Conservation (phyloP, 108 stramenopile genomes). For the Conticribra guillardii region DNA sequence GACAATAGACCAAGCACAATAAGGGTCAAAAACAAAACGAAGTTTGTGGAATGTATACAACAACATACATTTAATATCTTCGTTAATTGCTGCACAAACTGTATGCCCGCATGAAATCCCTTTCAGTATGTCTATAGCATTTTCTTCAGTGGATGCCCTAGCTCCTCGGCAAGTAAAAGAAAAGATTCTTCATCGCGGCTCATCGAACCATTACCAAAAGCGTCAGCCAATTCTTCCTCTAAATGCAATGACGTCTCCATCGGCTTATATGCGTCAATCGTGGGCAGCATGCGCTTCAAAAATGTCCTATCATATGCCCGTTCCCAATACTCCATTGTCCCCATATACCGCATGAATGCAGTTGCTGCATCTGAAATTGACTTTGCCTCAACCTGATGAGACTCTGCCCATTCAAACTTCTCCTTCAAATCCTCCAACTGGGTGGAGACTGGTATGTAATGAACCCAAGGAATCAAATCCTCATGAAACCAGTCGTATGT, state of each 20-base stretch:
- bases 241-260: background rate
- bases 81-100: no score
- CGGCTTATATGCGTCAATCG: conserved; percentile 8
- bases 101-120: no score
- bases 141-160: background rate
- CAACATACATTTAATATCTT: no score
- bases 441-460: conserved; percentile 14
- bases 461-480: conserved; percentile 17
- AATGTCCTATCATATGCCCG: conserved; percentile 3
- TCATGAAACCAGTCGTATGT: conserved; percentile 18
- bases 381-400: conserved; percentile 7
- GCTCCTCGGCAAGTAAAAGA: background rate
- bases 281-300: conserved; percentile 7
- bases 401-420: conserved; percentile 19
- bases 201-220: background rate
- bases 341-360: conserved; percentile 10
- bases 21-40: no score
- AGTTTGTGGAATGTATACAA: no score
- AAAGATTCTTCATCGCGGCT: background rate
- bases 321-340: conserved; percentile 10
- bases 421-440: conserved; percentile 12
- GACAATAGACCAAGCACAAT: no score
- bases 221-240: background rate
- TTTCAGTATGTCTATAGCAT: no score
- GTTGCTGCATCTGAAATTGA: conserved; percentile 3